phyloP scores from a whole-genome alignment of 371 early-diverging fungal genomes.

The Rhizoclosmatium hyalinum region DNA sequence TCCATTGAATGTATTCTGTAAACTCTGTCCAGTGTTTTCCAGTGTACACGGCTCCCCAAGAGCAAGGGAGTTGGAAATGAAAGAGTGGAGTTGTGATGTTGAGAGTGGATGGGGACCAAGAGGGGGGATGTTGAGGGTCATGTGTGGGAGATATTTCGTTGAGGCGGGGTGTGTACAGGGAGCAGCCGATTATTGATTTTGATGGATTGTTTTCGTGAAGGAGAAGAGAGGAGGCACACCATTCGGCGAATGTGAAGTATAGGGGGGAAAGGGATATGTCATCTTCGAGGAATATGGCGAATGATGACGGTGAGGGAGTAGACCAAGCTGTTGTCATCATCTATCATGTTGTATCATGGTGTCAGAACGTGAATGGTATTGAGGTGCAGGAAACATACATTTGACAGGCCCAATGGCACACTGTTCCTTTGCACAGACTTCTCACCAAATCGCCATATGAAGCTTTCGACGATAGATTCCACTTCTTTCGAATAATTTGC shows the following conservation, averaged over 20 bases:
- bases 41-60: conserved; percentile 43
- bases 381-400: background rate
- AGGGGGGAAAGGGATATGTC: conserved; percentile 42
- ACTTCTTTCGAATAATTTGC: conserved; percentile 20
- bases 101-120: conserved; percentile 29
- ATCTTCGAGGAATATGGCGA: conserved; percentile 45
- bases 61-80: conserved; percentile 44
- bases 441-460: conserved; percentile 33
- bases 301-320: background rate
- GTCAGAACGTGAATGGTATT: background rate
- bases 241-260: conserved; percentile 35
- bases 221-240: conserved; percentile 24
- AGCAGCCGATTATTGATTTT: conserved; percentile 32
- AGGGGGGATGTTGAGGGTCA: conserved; percentile 39
- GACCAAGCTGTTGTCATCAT: conserved; percentile 35
- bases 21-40: conserved; percentile 34
- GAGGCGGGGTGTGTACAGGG: conserved; percentile 43
- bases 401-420: conserved; percentile 11
- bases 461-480: conserved; percentile 21
- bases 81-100: conserved; percentile 7
- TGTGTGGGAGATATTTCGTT: conserved; percentile 34
- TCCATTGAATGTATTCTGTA: conserved; percentile 24
- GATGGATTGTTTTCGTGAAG: background rate
- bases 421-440: conserved; percentile 18
- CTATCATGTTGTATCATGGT: conserved; percentile 8